Percentiles rank a stretch among this genome's conserved stretches.
phyloP scores from a whole-genome alignment of 768 basidiomycete species.

The Chiua virens region DNA sequence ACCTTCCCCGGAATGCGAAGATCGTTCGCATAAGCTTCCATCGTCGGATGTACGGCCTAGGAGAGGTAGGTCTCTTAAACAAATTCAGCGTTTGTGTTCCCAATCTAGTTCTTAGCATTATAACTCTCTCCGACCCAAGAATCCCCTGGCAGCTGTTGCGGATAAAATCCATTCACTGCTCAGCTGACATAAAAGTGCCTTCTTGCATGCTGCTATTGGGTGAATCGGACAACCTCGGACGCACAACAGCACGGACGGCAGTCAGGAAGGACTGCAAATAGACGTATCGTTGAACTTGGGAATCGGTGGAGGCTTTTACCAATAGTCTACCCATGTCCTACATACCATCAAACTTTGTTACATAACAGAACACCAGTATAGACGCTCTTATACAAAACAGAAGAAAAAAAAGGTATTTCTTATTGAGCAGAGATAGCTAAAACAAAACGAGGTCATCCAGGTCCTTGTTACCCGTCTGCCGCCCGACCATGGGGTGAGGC shows the following conservation, averaged over 20 bases:
- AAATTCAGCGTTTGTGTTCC: neutral
- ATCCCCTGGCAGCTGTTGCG: conserved; percentile 24
- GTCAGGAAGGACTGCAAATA: too few relatives aligned
- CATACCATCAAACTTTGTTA: conserved; percentile 9
- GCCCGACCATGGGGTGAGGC: conserved; percentile 58
- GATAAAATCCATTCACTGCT: conserved; percentile 33
- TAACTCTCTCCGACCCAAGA: conserved; percentile 74
- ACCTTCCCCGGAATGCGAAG: conserved; percentile 33
- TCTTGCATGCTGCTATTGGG: neutral
- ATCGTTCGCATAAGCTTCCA: conserved; percentile 86
- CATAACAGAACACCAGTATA: conserved; percentile 4
- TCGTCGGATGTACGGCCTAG: conserved; percentile 89
- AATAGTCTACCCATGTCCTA: neutral
- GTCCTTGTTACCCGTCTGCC: conserved; percentile 43
- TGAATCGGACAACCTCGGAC: neutral
- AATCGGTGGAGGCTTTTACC: neutral
- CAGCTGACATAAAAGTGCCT: conserved; percentile 14
- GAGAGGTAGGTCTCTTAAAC: conserved; percentile 64
- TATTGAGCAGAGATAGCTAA: conserved; percentile 23
- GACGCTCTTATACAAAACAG: neutral
- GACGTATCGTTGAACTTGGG: neutral
- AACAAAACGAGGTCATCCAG: conserved; percentile 67
- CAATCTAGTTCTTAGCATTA: conserved; percentile 61
- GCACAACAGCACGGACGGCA: too few relatives aligned
- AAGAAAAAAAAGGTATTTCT: neutral